These are phyloP conservation scores for Rhodotorula glutinis DNA, from an alignment of 1,284 basidiomycete genomes.

Conservation along the genomic window DNA sequence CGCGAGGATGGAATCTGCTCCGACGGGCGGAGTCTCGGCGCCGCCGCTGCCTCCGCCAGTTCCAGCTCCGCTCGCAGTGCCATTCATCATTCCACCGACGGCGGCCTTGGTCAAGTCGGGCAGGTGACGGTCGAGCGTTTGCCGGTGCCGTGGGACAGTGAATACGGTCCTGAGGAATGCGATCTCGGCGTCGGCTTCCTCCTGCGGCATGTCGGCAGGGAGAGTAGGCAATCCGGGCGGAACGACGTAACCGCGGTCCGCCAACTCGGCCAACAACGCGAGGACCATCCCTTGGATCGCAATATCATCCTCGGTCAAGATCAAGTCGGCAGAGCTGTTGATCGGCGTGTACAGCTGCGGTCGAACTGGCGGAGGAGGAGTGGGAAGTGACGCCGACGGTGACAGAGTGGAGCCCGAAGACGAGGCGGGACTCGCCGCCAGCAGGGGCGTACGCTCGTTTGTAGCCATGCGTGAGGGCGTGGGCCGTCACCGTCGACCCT, in stretches of 20 bases:
- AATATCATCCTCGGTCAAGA: conserved; percentile 39
- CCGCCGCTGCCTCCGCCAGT: not conserved
- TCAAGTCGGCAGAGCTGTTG: conserved; percentile 19
- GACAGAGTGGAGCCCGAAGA: not conserved
- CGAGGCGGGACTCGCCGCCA: not conserved
- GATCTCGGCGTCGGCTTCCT: conserved; percentile 34
- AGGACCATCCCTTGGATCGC: conserved; percentile 40
- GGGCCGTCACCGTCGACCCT: too few relatives aligned
- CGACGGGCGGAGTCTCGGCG: not conserved
- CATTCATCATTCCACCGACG: not conserved
- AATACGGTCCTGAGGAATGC: conserved; percentile 33
- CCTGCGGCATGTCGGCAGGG: conserved; percentile 35
- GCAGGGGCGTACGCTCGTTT: conserved; percentile 5
- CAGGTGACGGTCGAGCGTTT: conserved; percentile 30
- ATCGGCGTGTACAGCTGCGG: not conserved
- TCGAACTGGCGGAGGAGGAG: not conserved
- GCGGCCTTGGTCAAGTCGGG: conserved; percentile 14
- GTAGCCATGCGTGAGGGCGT: not conserved
- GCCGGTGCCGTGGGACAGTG: conserved; percentile 26
- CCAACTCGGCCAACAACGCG: conserved; percentile 32
- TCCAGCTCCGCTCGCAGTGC: not conserved
- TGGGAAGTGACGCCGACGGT: not conserved
- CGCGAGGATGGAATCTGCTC: conserved; percentile 8
- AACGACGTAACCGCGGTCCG: conserved; percentile 31
- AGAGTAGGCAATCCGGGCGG: conserved; percentile 30